phyloP scores from a whole-genome alignment of 2,329 filamentous ascomycete species.

The Ceratocystis papillata region DNA sequence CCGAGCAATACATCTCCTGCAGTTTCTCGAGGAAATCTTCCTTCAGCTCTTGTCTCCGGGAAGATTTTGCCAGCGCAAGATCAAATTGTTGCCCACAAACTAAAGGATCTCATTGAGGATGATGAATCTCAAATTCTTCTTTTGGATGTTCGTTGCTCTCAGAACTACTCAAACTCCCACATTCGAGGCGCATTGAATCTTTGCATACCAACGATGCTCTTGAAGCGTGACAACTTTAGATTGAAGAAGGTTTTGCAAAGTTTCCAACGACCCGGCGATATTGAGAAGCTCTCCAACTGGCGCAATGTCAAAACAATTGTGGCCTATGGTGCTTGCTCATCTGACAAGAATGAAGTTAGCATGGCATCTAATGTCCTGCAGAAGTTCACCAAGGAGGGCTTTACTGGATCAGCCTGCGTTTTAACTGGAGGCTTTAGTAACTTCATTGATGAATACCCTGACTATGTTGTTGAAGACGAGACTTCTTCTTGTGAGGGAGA shows the following conservation, averaged over 20 bases:
- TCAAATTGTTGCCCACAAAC: slow-evolving; percentile 44
- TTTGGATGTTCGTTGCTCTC: slow-evolving; percentile 76
- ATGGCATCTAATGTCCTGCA: slow-evolving; percentile 79
- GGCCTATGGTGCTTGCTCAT: slow-evolving; percentile 73
- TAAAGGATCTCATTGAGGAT: slow-evolving; percentile 46
- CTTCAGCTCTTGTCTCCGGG: slow-evolving; percentile 10
- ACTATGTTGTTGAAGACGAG: slow-evolving; percentile 45
- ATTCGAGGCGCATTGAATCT: slow-evolving; percentile 77
- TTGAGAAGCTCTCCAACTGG: slow-evolving; percentile 67
- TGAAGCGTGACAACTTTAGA: slow-evolving; percentile 86
- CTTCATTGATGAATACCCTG: slow-evolving; percentile 57
- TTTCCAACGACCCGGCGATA: slow-evolving; percentile 61
- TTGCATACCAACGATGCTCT: slow-evolving; percentile 85
- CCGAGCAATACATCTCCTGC: slow-evolving; percentile 28
- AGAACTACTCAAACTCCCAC: slow-evolving; percentile 64
- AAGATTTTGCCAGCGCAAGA: slow-evolving; percentile 29
- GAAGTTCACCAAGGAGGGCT: slow-evolving; percentile 82
- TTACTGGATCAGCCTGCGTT: slow-evolving; percentile 60
- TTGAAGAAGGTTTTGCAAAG: slow-evolving; percentile 78
- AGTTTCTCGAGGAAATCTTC: slow-evolving; percentile 5
- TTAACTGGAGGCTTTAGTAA: slow-evolving; percentile 70
- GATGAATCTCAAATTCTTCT: slow-evolving; percentile 35
- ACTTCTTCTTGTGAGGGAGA: slow-evolving; percentile 31
- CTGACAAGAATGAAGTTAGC: slow-evolving; percentile 67
- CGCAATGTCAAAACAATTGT: slow-evolving; percentile 62